Conservation (phyloP, 176 grass and related monocot species). For the Musa acuminata region DNA sequence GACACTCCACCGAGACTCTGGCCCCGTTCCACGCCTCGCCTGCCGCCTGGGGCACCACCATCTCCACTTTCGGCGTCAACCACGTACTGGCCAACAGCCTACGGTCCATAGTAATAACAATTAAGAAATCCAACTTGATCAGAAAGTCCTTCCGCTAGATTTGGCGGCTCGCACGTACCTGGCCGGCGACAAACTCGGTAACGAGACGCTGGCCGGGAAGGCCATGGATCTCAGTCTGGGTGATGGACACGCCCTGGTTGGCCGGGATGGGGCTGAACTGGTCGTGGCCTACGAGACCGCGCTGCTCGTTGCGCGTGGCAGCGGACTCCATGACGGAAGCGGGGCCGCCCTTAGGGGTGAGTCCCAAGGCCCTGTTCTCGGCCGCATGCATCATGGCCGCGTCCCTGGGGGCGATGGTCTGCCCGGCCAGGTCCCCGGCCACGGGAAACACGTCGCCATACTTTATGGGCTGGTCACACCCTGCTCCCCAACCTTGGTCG, state of each 20-base stretch:
- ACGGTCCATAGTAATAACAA: background rate
- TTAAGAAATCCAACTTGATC: too few species aligned
- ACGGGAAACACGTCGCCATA: slow-evolving; percentile 66
- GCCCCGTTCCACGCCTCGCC: too few species aligned
- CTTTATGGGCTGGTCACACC: slow-evolving; percentile 1
- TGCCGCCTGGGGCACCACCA: background rate
- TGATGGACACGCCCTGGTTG: slow-evolving; percentile 37
- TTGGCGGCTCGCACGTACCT: slow-evolving; percentile 17
- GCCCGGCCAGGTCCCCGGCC: slow-evolving; percentile 27
- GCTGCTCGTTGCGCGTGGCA: slow-evolving; percentile 40
- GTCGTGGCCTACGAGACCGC: slow-evolving; percentile 41
- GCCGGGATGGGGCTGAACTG: slow-evolving; percentile 33
- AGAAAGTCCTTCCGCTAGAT: background rate
- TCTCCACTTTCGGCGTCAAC: background rate
- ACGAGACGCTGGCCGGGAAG: slow-evolving; percentile 38
- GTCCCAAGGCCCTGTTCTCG: slow-evolving; percentile 39
- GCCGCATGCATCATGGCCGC: slow-evolving; percentile 64
- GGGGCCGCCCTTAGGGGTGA: slow-evolving; percentile 36
- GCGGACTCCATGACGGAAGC: slow-evolving; percentile 61
- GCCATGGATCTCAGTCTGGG: slow-evolving; percentile 39
- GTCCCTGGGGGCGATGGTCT: slow-evolving; percentile 53
- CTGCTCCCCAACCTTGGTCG: background rate
- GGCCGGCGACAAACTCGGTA: slow-evolving; percentile 62
- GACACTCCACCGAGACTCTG: background rate
- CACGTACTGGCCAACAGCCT: slow-evolving; percentile 30